phyloP scores from a whole-genome alignment of 2,329 filamentous ascomycete genomes.

The Monosporascus sp. region DNA sequence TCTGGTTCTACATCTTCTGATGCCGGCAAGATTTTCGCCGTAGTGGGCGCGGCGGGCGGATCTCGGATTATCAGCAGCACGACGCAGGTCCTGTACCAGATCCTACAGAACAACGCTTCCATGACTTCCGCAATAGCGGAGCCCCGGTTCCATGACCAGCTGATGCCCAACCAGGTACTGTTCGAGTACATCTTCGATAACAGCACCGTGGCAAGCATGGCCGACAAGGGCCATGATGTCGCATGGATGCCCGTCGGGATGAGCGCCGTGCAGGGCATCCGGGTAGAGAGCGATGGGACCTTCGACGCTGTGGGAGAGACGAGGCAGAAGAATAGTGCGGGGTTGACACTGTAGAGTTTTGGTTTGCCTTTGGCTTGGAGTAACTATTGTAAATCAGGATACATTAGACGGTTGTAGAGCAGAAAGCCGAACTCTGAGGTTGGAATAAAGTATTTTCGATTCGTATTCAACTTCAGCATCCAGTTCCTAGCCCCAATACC shows the following conservation, averaged over 20 bases:
- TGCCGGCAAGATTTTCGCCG: conserved; percentile 58
- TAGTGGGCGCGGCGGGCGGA: conserved; percentile 73
- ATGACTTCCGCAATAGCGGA: conserved; percentile 56
- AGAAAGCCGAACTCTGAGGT: no score
- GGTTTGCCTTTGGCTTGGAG: no score
- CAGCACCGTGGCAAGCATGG: conserved; percentile 57
- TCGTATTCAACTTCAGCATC: no score
- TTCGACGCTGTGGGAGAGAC: conserved; percentile 78
- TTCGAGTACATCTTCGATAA: conserved; percentile 70
- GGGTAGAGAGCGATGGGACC: conserved; percentile 53
- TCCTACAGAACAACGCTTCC: conserved; percentile 59
- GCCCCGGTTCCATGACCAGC: conserved; percentile 75
- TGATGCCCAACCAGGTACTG: conserved; percentile 62
- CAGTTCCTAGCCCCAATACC: no score
- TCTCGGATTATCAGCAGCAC: conserved; percentile 79
- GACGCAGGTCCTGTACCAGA: conserved; percentile 66
- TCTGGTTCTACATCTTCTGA: background rate
- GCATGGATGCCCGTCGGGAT: conserved; percentile 58
- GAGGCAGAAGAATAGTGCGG: conserved; percentile 66
- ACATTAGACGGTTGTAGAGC: no score
- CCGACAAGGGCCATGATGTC: conserved; percentile 62
- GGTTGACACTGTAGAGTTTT: conserved; percentile 40
- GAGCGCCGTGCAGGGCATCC: conserved; percentile 68
- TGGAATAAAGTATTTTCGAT: no score
- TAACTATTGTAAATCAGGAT: no score